Evolutionary conservation across 306 rosid genomes (phyloP).

Genomic region (Carpinus viminea): DNA sequence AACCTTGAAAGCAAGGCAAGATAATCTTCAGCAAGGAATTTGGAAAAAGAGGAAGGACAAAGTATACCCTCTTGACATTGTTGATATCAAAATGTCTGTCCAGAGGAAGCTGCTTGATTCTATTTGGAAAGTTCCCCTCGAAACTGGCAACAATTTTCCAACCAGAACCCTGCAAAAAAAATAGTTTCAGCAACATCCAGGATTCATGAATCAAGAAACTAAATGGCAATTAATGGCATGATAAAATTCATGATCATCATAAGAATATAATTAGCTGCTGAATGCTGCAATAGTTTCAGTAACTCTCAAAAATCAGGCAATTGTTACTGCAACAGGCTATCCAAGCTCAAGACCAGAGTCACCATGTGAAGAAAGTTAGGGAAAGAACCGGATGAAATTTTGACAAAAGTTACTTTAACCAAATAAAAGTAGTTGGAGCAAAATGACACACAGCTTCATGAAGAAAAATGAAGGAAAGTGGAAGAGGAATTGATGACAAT

Average conservation of each 20-base stretch:
- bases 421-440: not conserved
- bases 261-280: constrained; percentile 2
- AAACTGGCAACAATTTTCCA: constrained; percentile 98
- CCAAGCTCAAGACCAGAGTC: not conserved
- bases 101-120: constrained; percentile 92
- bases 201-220: not conserved
- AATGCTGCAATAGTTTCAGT: constrained; percentile 9
- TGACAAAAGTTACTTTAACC: not conserved
- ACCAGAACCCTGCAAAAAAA: constrained; percentile 81
- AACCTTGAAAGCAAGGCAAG: not conserved
- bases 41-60: constrained; percentile 12
- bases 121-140: constrained; percentile 91
- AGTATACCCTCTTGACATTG: constrained; percentile 90
- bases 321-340: constrained; percentile 8
- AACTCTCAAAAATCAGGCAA: not conserved
- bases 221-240: not conserved
- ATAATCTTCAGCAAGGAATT: not conserved
- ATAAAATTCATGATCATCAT: not conserved
- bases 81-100: constrained; percentile 96
- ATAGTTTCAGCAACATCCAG: not conserved
- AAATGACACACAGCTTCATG: not conserved
- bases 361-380: not conserved
- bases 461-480: not conserved
- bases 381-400: too few relatives aligned
- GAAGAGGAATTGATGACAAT: not conserved